Percentiles rank a stretch among this genome's conserved stretches.
Evolutionary conservation across 352 stramenopile species (phyloP).

Genomic region (Phytophthora syringae): DNA sequence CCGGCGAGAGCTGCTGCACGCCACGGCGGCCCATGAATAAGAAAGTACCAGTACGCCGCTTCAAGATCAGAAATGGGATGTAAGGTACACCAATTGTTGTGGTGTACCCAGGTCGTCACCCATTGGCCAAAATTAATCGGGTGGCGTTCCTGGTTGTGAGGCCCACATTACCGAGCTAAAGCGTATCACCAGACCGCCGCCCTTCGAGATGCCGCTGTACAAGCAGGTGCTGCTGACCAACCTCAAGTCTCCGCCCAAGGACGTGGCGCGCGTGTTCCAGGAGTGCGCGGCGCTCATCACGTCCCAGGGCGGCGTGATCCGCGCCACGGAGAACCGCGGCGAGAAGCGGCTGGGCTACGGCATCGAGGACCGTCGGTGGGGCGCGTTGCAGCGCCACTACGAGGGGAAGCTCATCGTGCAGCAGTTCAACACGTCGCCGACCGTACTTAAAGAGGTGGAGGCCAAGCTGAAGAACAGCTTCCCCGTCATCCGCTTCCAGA

Average conservation of each 20-base stretch:
- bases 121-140: slow-evolving; percentile 38
- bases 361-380: slow-evolving; percentile 87
- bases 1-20: slow-evolving; percentile 47
- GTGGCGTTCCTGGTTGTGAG: slow-evolving; percentile 12
- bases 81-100: not conserved
- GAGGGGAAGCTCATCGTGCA: slow-evolving; percentile 87
- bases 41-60: not conserved
- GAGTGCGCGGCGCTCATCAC: slow-evolving; percentile 80
- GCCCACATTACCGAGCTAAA: slow-evolving; percentile 18
- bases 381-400: slow-evolving; percentile 86
- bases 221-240: slow-evolving; percentile 91
- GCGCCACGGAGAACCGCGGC: slow-evolving; percentile 78
- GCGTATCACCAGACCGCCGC: too few species aligned
- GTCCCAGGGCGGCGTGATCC: slow-evolving; percentile 73
- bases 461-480: slow-evolving; percentile 88
- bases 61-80: slow-evolving; percentile 3
- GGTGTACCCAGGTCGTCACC: not conserved
- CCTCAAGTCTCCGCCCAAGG: slow-evolving; percentile 86
- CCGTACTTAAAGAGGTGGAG: slow-evolving; percentile 74
- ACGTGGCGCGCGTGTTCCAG: slow-evolving; percentile 86
- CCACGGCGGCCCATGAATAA: slow-evolving; percentile 30
- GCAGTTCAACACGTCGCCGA: slow-evolving; percentile 85
- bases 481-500: slow-evolving; percentile 86
- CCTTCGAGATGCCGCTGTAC: slow-evolving; percentile 82
- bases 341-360: slow-evolving; percentile 85